Evolutionary conservation across 768 basidiomycete genomes (phyloP).

Genomic region (Leccinum longicurvipes): DNA sequence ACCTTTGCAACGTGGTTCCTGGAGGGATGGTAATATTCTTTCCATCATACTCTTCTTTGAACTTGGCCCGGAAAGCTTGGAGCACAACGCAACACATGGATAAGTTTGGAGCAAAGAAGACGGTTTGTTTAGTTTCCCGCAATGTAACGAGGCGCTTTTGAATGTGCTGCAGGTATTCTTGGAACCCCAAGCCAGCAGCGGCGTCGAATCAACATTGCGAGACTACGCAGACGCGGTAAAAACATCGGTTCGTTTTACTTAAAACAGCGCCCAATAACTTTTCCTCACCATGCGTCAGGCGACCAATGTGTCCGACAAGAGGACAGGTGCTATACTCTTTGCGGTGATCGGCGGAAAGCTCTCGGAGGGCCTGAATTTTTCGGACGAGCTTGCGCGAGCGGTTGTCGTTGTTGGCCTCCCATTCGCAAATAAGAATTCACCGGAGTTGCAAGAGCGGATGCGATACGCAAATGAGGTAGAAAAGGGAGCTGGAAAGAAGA

Average conservation of each 20-base stretch:
- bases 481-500: conserved; percentile 37
- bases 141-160: neutral
- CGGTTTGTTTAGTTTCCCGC: conserved; percentile 39
- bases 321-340: conserved; percentile 74
- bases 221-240: conserved; percentile 61
- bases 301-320: conserved; percentile 23
- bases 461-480: conserved; percentile 73
- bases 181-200: conserved; percentile 71
- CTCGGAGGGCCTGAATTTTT: conserved; percentile 85
- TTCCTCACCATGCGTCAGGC: conserved; percentile 19
- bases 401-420: conserved; percentile 89
- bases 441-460: conserved; percentile 90
- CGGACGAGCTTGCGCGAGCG: conserved; percentile 78
- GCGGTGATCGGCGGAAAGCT: conserved; percentile 97
- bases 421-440: conserved; percentile 88
- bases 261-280: neutral
- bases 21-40: conserved; percentile 93
- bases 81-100: conserved; percentile 53
- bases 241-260: conserved; percentile 15
- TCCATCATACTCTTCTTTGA: conserved; percentile 85
- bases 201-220: conserved; percentile 71
- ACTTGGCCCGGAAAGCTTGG: conserved; percentile 67
- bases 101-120: conserved; percentile 69
- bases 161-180: conserved; percentile 67
- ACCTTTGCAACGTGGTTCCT: conserved; percentile 73